Evolutionary conservation across 345 rosid species (phyloP).

Genomic region (Populus simonii): DNA sequence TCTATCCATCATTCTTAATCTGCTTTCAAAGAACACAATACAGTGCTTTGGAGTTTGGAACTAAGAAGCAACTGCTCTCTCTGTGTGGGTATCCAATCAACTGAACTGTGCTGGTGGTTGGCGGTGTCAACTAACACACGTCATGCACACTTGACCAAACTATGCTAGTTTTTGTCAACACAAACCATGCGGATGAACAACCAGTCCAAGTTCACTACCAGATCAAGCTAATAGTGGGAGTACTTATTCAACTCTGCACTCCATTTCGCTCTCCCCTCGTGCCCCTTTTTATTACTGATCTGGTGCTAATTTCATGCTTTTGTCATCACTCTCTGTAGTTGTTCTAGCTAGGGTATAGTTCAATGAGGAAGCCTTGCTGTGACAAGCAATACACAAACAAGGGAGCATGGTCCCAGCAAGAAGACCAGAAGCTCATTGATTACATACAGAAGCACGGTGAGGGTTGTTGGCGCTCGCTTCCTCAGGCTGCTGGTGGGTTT

Average conservation of each 20-base stretch:
- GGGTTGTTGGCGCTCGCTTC: slow-evolving; percentile 62
- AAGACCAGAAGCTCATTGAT: slow-evolving; percentile 57
- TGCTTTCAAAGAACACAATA: too few species aligned
- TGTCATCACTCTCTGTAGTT: too few species aligned
- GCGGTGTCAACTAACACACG: too few species aligned
- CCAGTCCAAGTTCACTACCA: slow-evolving; percentile 47
- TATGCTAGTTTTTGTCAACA: too few species aligned
- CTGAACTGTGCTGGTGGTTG: too few species aligned
- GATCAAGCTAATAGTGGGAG: slow-evolving; percentile 3
- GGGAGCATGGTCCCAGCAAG: slow-evolving; percentile 68
- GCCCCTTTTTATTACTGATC: neutral
- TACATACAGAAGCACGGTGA: slow-evolving; percentile 56
- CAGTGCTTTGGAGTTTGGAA: too few species aligned
- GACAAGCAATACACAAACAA: slow-evolving; percentile 53
- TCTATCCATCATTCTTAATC: too few species aligned
- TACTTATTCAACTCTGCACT: neutral
- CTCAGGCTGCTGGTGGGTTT: slow-evolving; percentile 51
- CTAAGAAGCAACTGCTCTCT: too few species aligned
- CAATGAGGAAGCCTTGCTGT: slow-evolving; percentile 63
- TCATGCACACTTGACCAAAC: too few species aligned
- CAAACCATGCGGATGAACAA: slow-evolving; percentile 24
- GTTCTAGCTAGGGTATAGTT: too few species aligned
- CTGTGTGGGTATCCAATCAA: too few species aligned
- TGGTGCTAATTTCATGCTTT: too few species aligned
- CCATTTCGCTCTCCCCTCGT: neutral